phyloP scores from a whole-genome alignment of 805 yeast genomes.

The Yamadazyma paraphyllophila region DNA sequence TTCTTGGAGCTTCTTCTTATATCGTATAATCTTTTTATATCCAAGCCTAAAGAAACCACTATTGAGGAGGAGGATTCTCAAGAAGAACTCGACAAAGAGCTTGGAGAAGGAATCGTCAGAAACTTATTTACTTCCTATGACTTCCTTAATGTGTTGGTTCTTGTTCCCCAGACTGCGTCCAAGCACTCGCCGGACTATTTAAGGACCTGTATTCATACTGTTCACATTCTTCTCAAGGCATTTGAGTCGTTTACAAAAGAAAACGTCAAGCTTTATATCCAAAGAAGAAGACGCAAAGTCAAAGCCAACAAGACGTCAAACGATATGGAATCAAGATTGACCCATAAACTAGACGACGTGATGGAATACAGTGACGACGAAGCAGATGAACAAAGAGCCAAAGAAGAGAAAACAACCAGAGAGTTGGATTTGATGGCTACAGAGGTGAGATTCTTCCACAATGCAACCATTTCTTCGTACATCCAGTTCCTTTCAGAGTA shows the following conservation, averaged over 20 bases:
- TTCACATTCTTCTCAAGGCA: constrained; percentile 62
- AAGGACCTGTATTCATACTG: constrained; percentile 58
- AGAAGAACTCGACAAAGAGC: constrained; percentile 35
- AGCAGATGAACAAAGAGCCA: constrained; percentile 28
- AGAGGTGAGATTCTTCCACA: constrained; percentile 51
- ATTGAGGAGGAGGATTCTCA: constrained; percentile 48
- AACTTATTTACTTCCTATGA: constrained; percentile 68
- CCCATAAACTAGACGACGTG: constrained; percentile 16
- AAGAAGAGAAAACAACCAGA: constrained; percentile 43
- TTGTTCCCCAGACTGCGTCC: constrained; percentile 61
- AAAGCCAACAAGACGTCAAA: constrained; percentile 23
- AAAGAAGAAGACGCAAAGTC: constrained; percentile 39
- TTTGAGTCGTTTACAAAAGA: constrained; percentile 65
- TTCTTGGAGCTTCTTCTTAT: constrained; percentile 60
- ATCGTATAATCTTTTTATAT: constrained; percentile 40
- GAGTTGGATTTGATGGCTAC: constrained; percentile 42
- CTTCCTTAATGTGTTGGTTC: constrained; percentile 53
- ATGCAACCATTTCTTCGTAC: constrained; percentile 62
- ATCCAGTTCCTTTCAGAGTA: constrained; percentile 59
- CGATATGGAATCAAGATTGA: constrained; percentile 20
- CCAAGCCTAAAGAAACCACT: constrained; percentile 20
- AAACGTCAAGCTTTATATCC: constrained; percentile 49
- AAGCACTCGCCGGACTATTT: constrained; percentile 64
- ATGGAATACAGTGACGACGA: constrained; percentile 38
- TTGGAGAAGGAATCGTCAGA: constrained; percentile 58